Base-by-base conservation (phyloP, 2,329 filamentous ascomycete species). In the Teratosphaeria pseudoeucalypti region DNA sequence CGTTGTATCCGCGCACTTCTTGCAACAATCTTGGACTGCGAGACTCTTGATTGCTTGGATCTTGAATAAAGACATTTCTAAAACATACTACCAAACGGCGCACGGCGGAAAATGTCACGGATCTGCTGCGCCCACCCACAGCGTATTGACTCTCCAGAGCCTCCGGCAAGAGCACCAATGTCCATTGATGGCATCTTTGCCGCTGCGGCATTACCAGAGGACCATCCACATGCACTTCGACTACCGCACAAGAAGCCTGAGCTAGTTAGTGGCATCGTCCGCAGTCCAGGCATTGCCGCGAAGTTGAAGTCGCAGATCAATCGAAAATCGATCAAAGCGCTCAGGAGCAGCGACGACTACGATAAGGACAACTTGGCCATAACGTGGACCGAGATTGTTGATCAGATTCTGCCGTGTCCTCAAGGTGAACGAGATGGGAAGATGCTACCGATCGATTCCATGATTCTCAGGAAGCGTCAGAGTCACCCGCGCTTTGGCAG, bases 291-390 rank as follows among this genome's bases (percentile, higher is more conserved):
- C 27, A 63, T 71, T 27, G 61, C 60, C 2, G 59, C 59, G 12
- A 69, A 69, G 56, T 32, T 70, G 26, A 64, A 59, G 14, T 63
- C 60, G 57, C 63, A 66, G 54, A 56, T 56, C 55, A 37, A 56
- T 16, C 34, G 43, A 23, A 59, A 58, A 56, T 63, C 60, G 14
- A 52, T 58, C n/a, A 60, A 52, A 55, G 55, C 27, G 52, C 39
- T 64, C 34, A 58, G 53, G 14, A 58, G 37, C 14, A 62, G 62
- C 49, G 55, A 58, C 34, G 71, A 71, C 12, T 75, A 74, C 52
- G 73, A 76, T 59, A 65, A 68, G 12, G 74, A 76, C 64, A 73
- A 73, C 34, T 60, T 70, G 58, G 63, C 70, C 27, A 60, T 76
- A 14, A 62, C 34, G 54, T 57, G 59, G 14, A 54, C 57, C 54